Evolutionary conservation across 1,284 basidiomycete genomes (phyloP), one percentile per base, ranked within the genome.

Genomic region (Marasmius fiardii): DNA sequence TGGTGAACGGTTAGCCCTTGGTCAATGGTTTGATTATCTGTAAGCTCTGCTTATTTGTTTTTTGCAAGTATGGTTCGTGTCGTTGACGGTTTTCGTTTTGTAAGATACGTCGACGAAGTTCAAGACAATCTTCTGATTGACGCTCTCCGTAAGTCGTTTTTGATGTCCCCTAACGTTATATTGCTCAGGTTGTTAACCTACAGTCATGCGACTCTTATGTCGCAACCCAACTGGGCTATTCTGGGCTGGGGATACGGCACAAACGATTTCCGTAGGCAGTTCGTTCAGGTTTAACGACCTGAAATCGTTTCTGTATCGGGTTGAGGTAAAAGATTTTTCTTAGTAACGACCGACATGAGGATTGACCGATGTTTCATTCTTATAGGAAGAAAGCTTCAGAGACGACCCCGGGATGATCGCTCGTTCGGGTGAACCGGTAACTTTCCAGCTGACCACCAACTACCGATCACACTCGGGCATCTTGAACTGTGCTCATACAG

Each of bases 161-260:
- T 16, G 5, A 1, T 5, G 18, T 3, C 16, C 43, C 20, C 24
- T 49, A n/a, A n/a, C n/a, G n/a, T n/a, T n/a, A n/a, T n/a, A n/a
- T n/a, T n/a, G n/a, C 26, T 34, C 23, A 33, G 44, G 33, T 24
- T 31, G 44, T 34, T 12, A 23, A 43, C 20, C 31, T 16, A 14
- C 54, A 89, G 88, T 91, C 1, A 65, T 91, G 43, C 72, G 86
- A 10, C 70, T 67, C 0, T 63, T 90, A 2, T 89, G 86, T 61
- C 68, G 68, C 12, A 89, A 90, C 62, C 77, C 81, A 0, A 71
- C 85, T 51, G 88, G 89, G 0, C 68, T 88, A 21, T 89, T 90
- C 63, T 91, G 85, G 85, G 88, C 88, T 0, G 89, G 88, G 0
- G 88, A 91, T 63, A 91, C 89, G 0, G 88, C 88, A 0, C 88